Evolutionary conservation across 192 early-diverging fungal genomes (phyloP).

Genomic region (Chytriomyces sp.): DNA sequence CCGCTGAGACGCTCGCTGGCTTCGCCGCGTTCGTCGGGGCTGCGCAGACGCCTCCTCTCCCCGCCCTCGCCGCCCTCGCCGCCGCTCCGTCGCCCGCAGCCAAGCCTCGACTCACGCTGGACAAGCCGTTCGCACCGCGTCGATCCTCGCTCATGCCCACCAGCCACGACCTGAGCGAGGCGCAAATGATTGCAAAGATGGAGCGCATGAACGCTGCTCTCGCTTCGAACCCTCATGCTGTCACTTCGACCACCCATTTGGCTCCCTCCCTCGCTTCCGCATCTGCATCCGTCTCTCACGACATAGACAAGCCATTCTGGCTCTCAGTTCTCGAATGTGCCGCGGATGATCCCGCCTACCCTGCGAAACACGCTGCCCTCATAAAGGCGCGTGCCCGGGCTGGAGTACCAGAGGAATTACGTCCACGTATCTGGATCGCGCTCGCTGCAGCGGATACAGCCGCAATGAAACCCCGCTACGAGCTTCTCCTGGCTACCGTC

Average conservation of each 20-base stretch:
- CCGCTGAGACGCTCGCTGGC: no score
- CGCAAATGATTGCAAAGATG: slow-evolving; percentile 28
- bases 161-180: background rate
- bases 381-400: slow-evolving; percentile 68
- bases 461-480: slow-evolving; percentile 68
- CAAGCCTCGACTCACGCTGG: no score
- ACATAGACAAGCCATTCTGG: slow-evolving; percentile 37
- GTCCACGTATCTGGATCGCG: slow-evolving; percentile 86
- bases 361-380: slow-evolving; percentile 38
- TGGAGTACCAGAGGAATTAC: slow-evolving; percentile 79
- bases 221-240: slow-evolving; percentile 37
- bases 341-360: slow-evolving; percentile 4
- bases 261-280: slow-evolving; percentile 18
- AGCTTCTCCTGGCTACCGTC: slow-evolving; percentile 54
- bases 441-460: slow-evolving; percentile 76
- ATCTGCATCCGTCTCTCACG: background rate
- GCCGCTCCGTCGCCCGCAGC: no score
- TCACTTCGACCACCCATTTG: slow-evolving; percentile 23
- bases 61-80: background rate
- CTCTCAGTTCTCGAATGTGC: slow-evolving; percentile 34
- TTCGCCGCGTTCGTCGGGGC: no score
- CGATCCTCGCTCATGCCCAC: slow-evolving; percentile 1
- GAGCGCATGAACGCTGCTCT: slow-evolving; percentile 39
- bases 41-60: background rate
- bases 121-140: no score